Evolutionary conservation across 2,329 filamentous ascomycete species (phyloP).

Genomic region (Neofusicoccum laricinum): DNA sequence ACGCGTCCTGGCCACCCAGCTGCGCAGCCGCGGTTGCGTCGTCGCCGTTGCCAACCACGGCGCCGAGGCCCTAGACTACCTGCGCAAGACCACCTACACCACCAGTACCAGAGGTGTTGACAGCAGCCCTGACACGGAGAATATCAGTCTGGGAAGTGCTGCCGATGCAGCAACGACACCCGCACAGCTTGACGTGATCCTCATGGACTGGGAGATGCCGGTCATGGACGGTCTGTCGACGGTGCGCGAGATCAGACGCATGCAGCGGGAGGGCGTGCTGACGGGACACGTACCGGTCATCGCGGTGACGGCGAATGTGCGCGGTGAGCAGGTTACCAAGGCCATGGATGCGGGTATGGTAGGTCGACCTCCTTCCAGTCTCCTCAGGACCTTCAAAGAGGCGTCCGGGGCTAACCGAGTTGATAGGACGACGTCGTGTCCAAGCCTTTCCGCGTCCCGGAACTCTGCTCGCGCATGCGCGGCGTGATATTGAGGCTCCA

Average conservation of each 20-base stretch:
- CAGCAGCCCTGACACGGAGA: too few relatives aligned
- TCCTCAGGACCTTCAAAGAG: too few relatives aligned
- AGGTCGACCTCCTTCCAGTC: slow-evolving; percentile 17
- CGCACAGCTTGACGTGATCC: slow-evolving; percentile 28
- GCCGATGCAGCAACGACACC: too few relatives aligned
- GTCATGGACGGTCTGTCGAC: slow-evolving; percentile 38
- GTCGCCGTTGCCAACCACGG: slow-evolving; percentile 35
- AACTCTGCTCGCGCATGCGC: slow-evolving; percentile 19
- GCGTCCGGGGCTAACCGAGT: too few relatives aligned
- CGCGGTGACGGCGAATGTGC: slow-evolving; percentile 38
- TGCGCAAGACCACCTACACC: slow-evolving; percentile 23
- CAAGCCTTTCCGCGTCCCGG: slow-evolving; percentile 62
- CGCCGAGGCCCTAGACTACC: slow-evolving; percentile 26
- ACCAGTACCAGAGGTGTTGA: background rate
- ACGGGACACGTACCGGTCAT: slow-evolving; percentile 30
- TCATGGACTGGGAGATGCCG: slow-evolving; percentile 40
- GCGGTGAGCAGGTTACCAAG: slow-evolving; percentile 33
- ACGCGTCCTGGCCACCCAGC: slow-evolving; percentile 31
- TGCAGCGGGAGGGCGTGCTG: slow-evolving; percentile 26
- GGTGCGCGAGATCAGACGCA: slow-evolving; percentile 30
- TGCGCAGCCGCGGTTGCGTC: slow-evolving; percentile 29
- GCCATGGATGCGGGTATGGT: slow-evolving; percentile 35
- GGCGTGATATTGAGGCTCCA: background rate
- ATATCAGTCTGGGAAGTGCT: too few relatives aligned
- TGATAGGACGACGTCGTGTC: slow-evolving; percentile 67